Evolutionary conservation across 2,329 filamentous ascomycete genomes (phyloP), one percentile per base, ranked within the genome.

Genomic region (Salinomyces thailandicus): DNA sequence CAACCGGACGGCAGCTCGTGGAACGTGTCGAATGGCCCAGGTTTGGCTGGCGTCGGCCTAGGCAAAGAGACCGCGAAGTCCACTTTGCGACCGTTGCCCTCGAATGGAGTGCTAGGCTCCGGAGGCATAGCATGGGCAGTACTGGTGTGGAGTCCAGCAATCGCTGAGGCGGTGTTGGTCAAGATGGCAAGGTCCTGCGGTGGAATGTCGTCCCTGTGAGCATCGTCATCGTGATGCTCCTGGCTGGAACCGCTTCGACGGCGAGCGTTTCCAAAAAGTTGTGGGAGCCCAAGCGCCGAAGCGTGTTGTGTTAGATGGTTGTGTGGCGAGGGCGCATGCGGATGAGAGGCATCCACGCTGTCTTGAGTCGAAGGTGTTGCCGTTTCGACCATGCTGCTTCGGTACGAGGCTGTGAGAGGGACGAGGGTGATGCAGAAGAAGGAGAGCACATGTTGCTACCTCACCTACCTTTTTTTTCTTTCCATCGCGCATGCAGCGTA

Each of bases 101-200:
- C 22, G 9, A n/a, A n/a, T 26, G 22, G 22, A 8, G 22, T 26
- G 22, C 9, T 3, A n/a, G 22, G 22, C n/a, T 26, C 22, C 9
- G 9, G 9, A 9, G 9, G 22, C 22, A 9, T 8, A n/a, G n/a
- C 22, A n/a, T 26, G 9, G 18, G 26, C 11, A 2, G 4, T 11
- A 8, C 14, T 15, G 20, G 8, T 6, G 3, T 30, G 26, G 16
- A 6, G 3, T 7, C 35, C 35, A 18, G 19, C 27, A 9, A 37
- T 37, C n/a, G 26, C 27, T 14, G 35, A 37, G 4, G 26, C 35
- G 14, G 24, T 37, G 5, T 20, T 20, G 9, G 35, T 31, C 35
- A 37, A 37, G 17, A 27, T 18, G n/a, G 27, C 6, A 11, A 31
- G 19, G 17, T 30, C 35, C 14, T 37, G 19, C 12, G 27, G 27